Base-by-base conservation (phyloP, 73 alveolate species). In the Paramecium sexaurelia region DNA sequence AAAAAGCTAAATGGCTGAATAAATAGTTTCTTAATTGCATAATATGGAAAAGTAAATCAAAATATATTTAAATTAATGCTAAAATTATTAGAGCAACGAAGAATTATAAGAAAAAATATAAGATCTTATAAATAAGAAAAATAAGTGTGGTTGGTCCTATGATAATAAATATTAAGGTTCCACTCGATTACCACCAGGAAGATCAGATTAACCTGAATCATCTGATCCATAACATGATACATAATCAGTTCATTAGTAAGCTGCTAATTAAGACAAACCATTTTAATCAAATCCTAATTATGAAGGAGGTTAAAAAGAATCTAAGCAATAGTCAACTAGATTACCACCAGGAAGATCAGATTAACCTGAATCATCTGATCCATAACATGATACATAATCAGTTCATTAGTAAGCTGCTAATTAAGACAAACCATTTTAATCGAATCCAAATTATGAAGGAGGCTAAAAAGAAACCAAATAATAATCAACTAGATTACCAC, bases 341-440 rank as follows among this genome's bases (percentile, higher is more conserved):
- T 61, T 61, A 24, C 83, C 83, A 61, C 83, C 83, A 27, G 83
- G 83, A 9, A 61, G 83, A 61, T 61, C 83, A 26, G 83, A 61
- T 13, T 61, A 26, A 6, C 83, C 41, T 7, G 83, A 61, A 29
- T 61, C 83, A 8, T 26, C 83, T 2, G 26, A 61, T 26, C 83
- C 83, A 26, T 3, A 61, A 29, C 45, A 61, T 61, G 83, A 61
- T 32, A 26, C 39, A 0, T 26, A 61, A 61, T 29, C 83, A 26
- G 83, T 61, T 26, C 83, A 61, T 61, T 0, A 26, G 26, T 24
- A 61, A 61, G 43, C 83, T 13, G 47, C 83, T 29, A 61, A 61
- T 61, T 24, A 61, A 22, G 83, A 61, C 5, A 26, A 61, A 61
- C 83, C 83, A 26, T 61, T 5, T 10, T 61, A 61, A 61, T 8